Conservation (phyloP, 2,329 filamentous ascomycete genomes). For the Aureobasidium musti region DNA sequence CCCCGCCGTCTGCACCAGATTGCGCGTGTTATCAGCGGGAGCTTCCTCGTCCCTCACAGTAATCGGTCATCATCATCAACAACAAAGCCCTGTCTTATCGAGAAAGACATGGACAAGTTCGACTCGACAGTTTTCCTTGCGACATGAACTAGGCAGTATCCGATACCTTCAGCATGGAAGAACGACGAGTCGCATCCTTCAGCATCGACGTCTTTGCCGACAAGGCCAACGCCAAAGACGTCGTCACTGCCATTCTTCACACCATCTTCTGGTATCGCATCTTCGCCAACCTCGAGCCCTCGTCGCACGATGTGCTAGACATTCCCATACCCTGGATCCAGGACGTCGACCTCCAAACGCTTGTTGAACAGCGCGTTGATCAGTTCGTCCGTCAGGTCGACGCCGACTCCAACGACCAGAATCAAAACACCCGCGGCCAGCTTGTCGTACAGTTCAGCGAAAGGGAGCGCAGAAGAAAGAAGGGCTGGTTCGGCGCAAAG, state of each 20-base stretch:
- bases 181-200: slow-evolving; percentile 76
- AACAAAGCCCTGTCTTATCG: background rate
- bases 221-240: slow-evolving; percentile 82
- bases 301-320: slow-evolving; percentile 85
- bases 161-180: slow-evolving; percentile 52
- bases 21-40: slow-evolving; percentile 5
- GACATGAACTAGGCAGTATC: slow-evolving; percentile 9
- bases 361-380: slow-evolving; percentile 85
- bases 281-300: slow-evolving; percentile 82
- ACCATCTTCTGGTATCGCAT: slow-evolving; percentile 99
- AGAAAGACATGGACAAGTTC: background rate
- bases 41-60: background rate
- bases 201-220: slow-evolving; percentile 93
- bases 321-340: slow-evolving; percentile 86
- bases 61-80: background rate
- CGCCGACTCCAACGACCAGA: slow-evolving; percentile 41
- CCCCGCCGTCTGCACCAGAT: slow-evolving; percentile 10
- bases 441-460: slow-evolving; percentile 93
- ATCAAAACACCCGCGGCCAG: slow-evolving; percentile 63
- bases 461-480: slow-evolving; percentile 68
- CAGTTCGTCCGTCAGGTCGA: slow-evolving; percentile 77
- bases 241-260: slow-evolving; percentile 91
- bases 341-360: slow-evolving; percentile 85
- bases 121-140: background rate
- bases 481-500: slow-evolving; percentile 70